Base-by-base conservation (phyloP, 345 rosid species). In the Boechera retrofracta region DNA sequence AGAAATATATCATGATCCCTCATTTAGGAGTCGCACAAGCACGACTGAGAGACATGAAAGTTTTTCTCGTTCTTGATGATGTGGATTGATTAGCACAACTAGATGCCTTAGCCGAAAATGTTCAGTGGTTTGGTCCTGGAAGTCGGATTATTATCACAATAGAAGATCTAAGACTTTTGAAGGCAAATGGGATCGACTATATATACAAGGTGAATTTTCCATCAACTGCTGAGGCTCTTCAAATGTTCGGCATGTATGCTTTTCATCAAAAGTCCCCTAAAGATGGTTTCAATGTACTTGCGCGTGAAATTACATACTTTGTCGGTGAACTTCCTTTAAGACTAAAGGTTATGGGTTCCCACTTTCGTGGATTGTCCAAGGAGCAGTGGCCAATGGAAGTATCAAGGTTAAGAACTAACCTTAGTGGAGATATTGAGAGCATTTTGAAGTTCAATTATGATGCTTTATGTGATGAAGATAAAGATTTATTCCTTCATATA, bases 401-500 rank as follows among this genome's bases (percentile, higher is more conserved):
- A 11, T 26, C 53, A 3, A 76, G 66, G 51, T 32, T 73, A 16
- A 63, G 48, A 64, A 54, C 1, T 29, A 38, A 39, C 28, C 69
- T 64, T 49, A 4, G 71, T 10, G 26, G 13, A 1, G 39, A 77
- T 1, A 77, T 84, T 31, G 35, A 9, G 0, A n/a, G 51, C 1
- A 33, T 74, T 6, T 47, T 82, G 24, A 75, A 16, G 52, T 67
- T 80, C 18, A 82, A 85, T n/a, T 82, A 61, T 13, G 77, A 84
- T 67, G 79, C 72, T 11, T 57, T 84, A 10, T 12, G 32, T n/a
- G 42, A 42, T 26, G 26, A 71, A 29, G 67, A 67, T 8, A 49
- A 80, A 72, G 9, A 7, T 5, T 32, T 82, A 6, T 84, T 84
- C 75, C 67, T 77, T 21, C 80, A 82, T 16, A 71, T 84, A 24